Percentiles rank a stretch among this genome's conserved stretches.
Conservation (phyloP, 768 basidiomycete species). For the Suillus paluster region DNA sequence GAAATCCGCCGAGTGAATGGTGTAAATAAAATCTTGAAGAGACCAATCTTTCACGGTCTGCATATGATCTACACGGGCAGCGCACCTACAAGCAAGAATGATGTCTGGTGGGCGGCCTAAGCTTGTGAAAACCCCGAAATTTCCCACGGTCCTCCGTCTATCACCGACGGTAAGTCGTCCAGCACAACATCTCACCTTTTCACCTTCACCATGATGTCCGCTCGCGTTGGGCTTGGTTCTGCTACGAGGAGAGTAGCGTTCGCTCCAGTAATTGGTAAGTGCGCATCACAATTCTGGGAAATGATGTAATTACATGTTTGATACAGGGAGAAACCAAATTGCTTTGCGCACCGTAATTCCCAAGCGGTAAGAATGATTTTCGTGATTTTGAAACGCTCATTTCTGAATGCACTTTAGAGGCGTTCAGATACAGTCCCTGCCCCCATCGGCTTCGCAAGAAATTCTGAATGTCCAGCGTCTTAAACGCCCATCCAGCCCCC, state of each 20-base stretch:
- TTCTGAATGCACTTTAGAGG: conserved; percentile 38
- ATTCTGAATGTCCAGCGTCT: conserved; percentile 90
- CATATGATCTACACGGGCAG: no score
- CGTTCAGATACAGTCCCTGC: conserved; percentile 68
- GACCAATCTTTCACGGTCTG: no score
- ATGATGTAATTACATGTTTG: conserved; percentile 1
- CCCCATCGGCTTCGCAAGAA: conserved; percentile 56
- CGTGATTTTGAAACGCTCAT: not conserved
- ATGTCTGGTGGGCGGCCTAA: no score
- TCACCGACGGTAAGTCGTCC: conserved; percentile 6
- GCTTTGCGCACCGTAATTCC: conserved; percentile 33
- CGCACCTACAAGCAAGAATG: no score
- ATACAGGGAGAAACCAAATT: conserved; percentile 43
- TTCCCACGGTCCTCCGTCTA: conserved; percentile 26
- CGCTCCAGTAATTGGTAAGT: conserved; percentile 34
- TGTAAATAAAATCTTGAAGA: no score
- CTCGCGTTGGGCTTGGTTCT: conserved; percentile 61
- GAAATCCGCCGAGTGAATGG: no score
- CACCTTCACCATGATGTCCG: conserved; percentile 39
- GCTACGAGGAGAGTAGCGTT: conserved; percentile 58
- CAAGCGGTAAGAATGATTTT: conserved; percentile 43
- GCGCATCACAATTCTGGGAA: not conserved
- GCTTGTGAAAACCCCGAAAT: not conserved
- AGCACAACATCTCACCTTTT: not conserved
- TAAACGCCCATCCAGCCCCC: conserved; percentile 88